Percentiles rank a stretch among this genome's conserved stretches.
Evolutionary conservation across 139 green algal genomes (phyloP).

Genomic region (Chlamydomonas schloesseri): DNA sequence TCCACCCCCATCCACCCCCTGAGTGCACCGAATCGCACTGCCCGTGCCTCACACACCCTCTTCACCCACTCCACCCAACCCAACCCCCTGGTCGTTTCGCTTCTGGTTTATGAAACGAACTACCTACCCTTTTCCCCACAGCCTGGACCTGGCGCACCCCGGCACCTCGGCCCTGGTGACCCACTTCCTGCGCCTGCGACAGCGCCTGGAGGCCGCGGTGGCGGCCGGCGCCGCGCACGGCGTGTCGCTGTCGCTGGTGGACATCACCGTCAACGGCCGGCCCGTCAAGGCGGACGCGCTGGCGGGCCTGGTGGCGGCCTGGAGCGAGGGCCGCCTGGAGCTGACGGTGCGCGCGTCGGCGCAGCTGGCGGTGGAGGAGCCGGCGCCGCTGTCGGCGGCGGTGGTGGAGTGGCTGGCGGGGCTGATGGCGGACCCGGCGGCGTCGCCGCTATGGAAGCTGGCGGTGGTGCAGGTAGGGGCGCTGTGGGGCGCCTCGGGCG

Average conservation of each 20-base stretch:
- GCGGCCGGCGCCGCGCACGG: background rate
- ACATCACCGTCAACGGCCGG: constrained; percentile 24
- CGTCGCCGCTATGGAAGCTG: constrained; percentile 55
- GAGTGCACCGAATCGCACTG: too few species aligned
- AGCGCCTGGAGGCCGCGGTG: constrained; percentile 22
- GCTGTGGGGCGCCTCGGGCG: too few species aligned
- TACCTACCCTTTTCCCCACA: background rate
- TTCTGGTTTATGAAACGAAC: too few species aligned
- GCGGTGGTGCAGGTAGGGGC: constrained; percentile 46
- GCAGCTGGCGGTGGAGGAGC: constrained; percentile 27
- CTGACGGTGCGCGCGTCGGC: constrained; percentile 37
- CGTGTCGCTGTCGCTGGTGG: constrained; percentile 7
- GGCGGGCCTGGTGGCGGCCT: background rate
- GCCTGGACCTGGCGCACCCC: constrained; percentile 52
- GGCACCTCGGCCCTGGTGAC: constrained; percentile 36
- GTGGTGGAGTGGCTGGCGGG: constrained; percentile 47
- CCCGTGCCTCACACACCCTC: too few species aligned
- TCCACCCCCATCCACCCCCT: too few species aligned
- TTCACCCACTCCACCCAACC: too few species aligned
- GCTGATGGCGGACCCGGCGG: constrained; percentile 6
- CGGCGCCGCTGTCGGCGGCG: background rate
- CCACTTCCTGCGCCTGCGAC: constrained; percentile 27
- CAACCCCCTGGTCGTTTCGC: too few species aligned
- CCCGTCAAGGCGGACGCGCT: constrained; percentile 32
- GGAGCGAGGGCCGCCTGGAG: constrained; percentile 32